Evolutionary conservation across 2,329 filamentous ascomycete genomes (phyloP).

Genomic region (Basipetospora chlamydospora): DNA sequence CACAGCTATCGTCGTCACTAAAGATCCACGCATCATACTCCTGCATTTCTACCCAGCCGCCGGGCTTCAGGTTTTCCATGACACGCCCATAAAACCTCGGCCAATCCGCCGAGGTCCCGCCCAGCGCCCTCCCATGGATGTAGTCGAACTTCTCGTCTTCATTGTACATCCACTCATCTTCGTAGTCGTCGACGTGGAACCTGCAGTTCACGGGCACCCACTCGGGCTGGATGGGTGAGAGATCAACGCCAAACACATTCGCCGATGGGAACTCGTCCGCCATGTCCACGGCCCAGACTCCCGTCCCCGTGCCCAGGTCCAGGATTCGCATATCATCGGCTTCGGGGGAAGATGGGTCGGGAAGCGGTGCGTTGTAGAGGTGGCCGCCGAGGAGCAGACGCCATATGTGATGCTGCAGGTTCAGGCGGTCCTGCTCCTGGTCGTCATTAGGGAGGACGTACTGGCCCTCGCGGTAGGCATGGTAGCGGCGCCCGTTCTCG

Average conservation of each 20-base stretch:
- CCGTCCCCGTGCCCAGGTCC: conserved; percentile 46
- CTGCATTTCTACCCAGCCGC: conserved; percentile 40
- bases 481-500: conserved; percentile 33
- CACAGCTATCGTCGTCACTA: no score
- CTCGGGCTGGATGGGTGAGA: conserved; percentile 43
- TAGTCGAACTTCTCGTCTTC: conserved; percentile 23
- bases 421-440: conserved; percentile 37
- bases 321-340: conserved; percentile 25
- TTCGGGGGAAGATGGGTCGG: conserved; percentile 9
- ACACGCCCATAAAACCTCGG: conserved; percentile 16
- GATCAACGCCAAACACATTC: conserved; percentile 32
- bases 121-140: conserved; percentile 12
- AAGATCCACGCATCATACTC: no score
- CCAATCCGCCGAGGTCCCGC: conserved; percentile 18
- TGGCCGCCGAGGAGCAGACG: conserved; percentile 27
- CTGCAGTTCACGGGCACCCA: conserved; percentile 46
- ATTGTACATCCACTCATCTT: conserved; percentile 28
- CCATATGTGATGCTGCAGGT: conserved; percentile 40
- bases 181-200: conserved; percentile 52
- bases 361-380: conserved; percentile 30
- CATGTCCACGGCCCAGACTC: conserved; percentile 36
- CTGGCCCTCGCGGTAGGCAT: conserved; percentile 28
- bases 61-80: conserved; percentile 30
- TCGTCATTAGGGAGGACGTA: conserved; percentile 35
- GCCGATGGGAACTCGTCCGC: conserved; percentile 28